Conservation (phyloP, 805 yeast genomes). For the Isabelozyma pseudorhagii region DNA sequence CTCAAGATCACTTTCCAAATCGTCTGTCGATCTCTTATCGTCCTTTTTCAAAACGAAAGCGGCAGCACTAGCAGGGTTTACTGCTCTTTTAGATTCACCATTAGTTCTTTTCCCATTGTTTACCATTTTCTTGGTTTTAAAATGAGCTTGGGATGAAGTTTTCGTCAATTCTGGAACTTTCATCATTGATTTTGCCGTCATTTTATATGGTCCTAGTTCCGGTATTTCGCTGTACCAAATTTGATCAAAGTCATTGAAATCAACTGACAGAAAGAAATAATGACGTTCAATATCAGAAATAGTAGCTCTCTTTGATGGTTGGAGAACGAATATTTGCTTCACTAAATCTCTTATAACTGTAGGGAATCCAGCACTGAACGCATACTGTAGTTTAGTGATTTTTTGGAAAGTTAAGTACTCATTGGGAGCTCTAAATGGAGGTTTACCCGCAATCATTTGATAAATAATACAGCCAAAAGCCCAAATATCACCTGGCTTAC, state of each 20-base stretch:
- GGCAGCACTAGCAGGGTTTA: constrained; percentile 38
- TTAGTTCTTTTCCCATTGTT: constrained; percentile 2
- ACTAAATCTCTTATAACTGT: constrained; percentile 62
- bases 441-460: constrained; percentile 65
- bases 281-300: constrained; percentile 60
- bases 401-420: constrained; percentile 82
- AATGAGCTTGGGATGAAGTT: constrained; percentile 12
- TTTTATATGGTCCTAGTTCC: constrained; percentile 65
- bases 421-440: constrained; percentile 81
- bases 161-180: constrained; percentile 50
- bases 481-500: constrained; percentile 61
- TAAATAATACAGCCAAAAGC: constrained; percentile 59
- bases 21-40: constrained; percentile 12
- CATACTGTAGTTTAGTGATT: constrained; percentile 74
- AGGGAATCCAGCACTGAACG: constrained; percentile 67
- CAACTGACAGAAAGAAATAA: constrained; percentile 63
- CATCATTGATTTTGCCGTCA: constrained; percentile 76
- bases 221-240: constrained; percentile 75
- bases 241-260: constrained; percentile 62
- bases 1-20: constrained; percentile 18
- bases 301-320: constrained; percentile 64
- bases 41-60: constrained; percentile 35
- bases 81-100: constrained; percentile 12
- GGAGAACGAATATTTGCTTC: constrained; percentile 60
- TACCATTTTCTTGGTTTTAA: constrained; percentile 4